Percentiles rank a stretch among this genome's conserved stretches.
These are phyloP conservation scores for Penicillium polonicum DNA, from an alignment of 2,329 filamentous ascomycete species.

Conservation along the genomic window DNA sequence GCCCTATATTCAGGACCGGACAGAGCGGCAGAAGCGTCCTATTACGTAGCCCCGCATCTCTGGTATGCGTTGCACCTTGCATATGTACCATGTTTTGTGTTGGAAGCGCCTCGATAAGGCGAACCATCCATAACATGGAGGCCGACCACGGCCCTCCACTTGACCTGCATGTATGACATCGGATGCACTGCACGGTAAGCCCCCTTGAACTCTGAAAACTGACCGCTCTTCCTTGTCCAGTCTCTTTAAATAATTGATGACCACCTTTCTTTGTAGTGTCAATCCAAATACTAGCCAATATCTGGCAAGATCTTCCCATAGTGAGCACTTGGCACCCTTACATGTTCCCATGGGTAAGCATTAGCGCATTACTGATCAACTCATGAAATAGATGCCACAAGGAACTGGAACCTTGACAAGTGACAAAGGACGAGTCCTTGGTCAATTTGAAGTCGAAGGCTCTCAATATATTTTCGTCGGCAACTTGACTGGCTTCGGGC, in stretches of 20 bases:
- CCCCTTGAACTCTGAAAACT: background rate
- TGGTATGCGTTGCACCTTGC: background rate
- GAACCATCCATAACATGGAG: background rate
- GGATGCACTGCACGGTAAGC: background rate
- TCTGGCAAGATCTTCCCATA: background rate
- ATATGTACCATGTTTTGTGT: background rate
- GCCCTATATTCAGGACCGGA: background rate
- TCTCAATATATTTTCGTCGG: conserved; percentile 11
- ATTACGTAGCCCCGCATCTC: background rate
- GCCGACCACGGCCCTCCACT: conserved; percentile 1
- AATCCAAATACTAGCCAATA: background rate
- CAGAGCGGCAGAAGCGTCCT: background rate
- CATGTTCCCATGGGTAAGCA: background rate
- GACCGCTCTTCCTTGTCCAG: conserved; percentile 7
- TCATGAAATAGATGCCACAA: conserved; percentile 5
- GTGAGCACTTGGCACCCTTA: background rate
- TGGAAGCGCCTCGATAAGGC: background rate
- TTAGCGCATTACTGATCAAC: background rate
- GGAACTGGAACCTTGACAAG: conserved; percentile 10
- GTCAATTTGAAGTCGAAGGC: conserved; percentile 11
- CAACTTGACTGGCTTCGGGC: conserved; percentile 1
- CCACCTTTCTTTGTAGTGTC: background rate
- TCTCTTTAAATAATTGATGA: background rate
- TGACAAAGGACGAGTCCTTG: conserved; percentile 11
- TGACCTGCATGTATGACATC: conserved; percentile 12